phyloP scores from a whole-genome alignment of 257 asterid genomes.

The Cynanchum wilfordii region DNA sequence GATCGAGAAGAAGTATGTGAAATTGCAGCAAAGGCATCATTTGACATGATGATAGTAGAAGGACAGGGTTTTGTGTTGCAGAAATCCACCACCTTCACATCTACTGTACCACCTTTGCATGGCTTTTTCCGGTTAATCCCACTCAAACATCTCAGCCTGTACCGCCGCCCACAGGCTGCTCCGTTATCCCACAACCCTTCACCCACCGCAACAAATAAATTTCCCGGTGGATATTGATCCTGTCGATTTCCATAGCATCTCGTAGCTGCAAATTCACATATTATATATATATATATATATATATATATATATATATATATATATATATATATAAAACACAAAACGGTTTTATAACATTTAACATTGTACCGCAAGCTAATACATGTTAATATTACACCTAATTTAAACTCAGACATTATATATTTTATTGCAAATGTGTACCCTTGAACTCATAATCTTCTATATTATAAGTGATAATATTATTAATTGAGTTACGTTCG shows the following conservation, averaged over 20 bases:
- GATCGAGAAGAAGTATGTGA: slow-evolving; percentile 36
- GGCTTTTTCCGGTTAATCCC: slow-evolving; percentile 35
- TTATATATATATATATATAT: too few relatives aligned
- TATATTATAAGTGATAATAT: too few relatives aligned
- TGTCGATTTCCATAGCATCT: slow-evolving; percentile 54
- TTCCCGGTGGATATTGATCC: slow-evolving; percentile 72
- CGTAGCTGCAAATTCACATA: slow-evolving; percentile 36
- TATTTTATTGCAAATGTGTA: too few relatives aligned
- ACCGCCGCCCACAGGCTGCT: slow-evolving; percentile 69
- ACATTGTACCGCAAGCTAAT: too few relatives aligned
- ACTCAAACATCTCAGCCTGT: slow-evolving; percentile 53
- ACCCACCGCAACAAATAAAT: slow-evolving; percentile 57
- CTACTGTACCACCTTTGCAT: slow-evolving; percentile 47
- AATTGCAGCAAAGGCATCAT: slow-evolving; percentile 52
- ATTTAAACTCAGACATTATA: too few relatives aligned
- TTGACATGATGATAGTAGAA: slow-evolving; percentile 53
- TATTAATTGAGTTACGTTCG: too few relatives aligned
- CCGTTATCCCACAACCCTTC: slow-evolving; percentile 81
- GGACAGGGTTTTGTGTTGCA: slow-evolving; percentile 61
- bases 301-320: too few relatives aligned
- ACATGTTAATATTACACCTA: too few relatives aligned
- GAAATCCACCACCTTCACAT: slow-evolving; percentile 66
- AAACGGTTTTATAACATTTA: too few relatives aligned
- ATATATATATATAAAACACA: too few relatives aligned
- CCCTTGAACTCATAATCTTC: too few relatives aligned